Evolutionary conservation across 2,329 filamentous ascomycete species (phyloP).

Genomic region (Penicillium sp.): DNA sequence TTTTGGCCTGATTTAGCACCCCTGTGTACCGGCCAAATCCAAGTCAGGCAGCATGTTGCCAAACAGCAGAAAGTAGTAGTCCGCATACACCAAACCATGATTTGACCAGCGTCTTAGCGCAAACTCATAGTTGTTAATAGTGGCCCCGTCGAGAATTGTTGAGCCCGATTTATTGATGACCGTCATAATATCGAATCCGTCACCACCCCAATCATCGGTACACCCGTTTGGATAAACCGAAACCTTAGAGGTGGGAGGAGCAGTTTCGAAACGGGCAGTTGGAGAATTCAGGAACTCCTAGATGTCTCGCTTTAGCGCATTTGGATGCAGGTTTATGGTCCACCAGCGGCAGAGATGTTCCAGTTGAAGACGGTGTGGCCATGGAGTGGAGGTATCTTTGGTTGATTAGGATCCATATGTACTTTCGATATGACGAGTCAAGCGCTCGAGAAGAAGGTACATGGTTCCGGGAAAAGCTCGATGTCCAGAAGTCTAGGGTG

Average conservation of each 20-base stretch:
- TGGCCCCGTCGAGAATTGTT: slow-evolving; percentile 46
- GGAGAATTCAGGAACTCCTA: slow-evolving; percentile 13
- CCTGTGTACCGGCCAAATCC: slow-evolving; percentile 14
- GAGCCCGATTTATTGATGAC: slow-evolving; percentile 8
- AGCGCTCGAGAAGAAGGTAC: slow-evolving; percentile 43
- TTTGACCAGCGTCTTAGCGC: slow-evolving; percentile 45
- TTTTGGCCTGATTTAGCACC: too few relatives aligned
- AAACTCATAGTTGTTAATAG: slow-evolving; percentile 48
- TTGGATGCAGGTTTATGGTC: neutral
- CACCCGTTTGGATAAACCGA: neutral
- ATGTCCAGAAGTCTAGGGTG: slow-evolving; percentile 52
- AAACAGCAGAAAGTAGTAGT: slow-evolving; percentile 48
- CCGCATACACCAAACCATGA: slow-evolving; percentile 50
- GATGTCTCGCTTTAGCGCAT: neutral
- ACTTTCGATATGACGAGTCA: slow-evolving; percentile 19
- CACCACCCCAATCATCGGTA: neutral
- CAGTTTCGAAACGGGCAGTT: neutral
- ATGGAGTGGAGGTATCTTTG: neutral
- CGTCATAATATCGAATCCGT: slow-evolving; percentile 8
- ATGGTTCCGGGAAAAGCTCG: slow-evolving; percentile 54
- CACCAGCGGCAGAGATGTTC: neutral
- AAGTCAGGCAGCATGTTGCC: slow-evolving; percentile 46
- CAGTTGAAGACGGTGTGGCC: neutral
- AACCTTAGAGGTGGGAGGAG: neutral
- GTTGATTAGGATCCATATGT: slow-evolving; percentile 9